Evolutionary conservation across 371 early-diverging fungal species (phyloP).

Genomic region (Mucor lusitanicus): DNA sequence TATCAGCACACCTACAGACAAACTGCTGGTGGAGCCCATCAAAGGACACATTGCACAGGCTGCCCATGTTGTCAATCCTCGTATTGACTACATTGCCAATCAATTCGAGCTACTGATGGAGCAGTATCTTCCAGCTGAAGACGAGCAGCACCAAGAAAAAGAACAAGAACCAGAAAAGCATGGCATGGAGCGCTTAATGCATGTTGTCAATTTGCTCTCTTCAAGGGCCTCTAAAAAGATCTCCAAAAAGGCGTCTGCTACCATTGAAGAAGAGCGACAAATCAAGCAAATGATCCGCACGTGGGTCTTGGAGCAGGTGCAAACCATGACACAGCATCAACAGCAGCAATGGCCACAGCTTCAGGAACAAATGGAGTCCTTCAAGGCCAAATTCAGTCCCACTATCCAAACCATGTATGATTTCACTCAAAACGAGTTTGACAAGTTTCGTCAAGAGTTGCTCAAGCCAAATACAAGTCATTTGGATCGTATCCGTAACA

Average conservation of each 20-base stretch:
- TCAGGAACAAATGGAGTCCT: conserved; percentile 6
- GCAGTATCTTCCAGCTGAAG: conserved; percentile 17
- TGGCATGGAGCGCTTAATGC: conserved; percentile 10
- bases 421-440: conserved; percentile 22
- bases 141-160: background rate
- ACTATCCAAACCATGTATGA: conserved; percentile 15
- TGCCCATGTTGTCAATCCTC: conserved; percentile 5
- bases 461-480: conserved; percentile 16
- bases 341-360: conserved; percentile 6
- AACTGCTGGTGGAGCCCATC: conserved; percentile 16
- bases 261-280: conserved; percentile 18
- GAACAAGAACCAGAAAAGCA: background rate
- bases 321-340: conserved; percentile 9
- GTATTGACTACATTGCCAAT: conserved; percentile 15
- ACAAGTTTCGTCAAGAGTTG: conserved; percentile 24
- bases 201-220: conserved; percentile 9
- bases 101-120: conserved; percentile 17
- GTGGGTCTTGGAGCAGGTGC: conserved; percentile 17
- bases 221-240: conserved; percentile 15
- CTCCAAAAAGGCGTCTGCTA: conserved; percentile 6
- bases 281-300: conserved; percentile 10
- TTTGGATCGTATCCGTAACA: conserved; percentile 23
- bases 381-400: conserved; percentile 4
- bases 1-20: conserved; percentile 17
- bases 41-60: conserved; percentile 11